Evolutionary conservation across 352 stramenopile genomes (phyloP).

Genomic region (Phytophthora idaei): DNA sequence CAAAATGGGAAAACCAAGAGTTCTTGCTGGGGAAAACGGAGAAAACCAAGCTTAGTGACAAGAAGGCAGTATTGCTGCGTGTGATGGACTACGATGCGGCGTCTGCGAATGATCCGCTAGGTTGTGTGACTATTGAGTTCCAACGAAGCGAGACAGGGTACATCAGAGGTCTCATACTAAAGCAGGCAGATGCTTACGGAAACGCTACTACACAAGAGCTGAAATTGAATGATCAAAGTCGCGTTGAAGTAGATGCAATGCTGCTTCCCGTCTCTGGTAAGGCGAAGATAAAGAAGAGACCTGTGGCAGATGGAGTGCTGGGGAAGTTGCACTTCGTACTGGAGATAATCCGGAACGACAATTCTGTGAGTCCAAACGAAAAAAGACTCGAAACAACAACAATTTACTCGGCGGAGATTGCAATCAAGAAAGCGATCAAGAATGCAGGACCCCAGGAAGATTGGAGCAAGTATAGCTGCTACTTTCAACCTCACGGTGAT

Average conservation of each 20-base stretch:
- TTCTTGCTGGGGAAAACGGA: slow-evolving; percentile 64
- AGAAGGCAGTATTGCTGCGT: slow-evolving; percentile 61
- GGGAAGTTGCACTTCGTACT: slow-evolving; percentile 60
- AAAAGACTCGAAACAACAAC: slow-evolving; percentile 42
- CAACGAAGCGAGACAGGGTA: slow-evolving; percentile 51
- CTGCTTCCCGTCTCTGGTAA: slow-evolving; percentile 50
- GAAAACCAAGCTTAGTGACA: slow-evolving; percentile 58
- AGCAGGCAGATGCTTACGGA: slow-evolving; percentile 50
- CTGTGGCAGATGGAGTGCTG: slow-evolving; percentile 48
- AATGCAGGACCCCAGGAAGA: slow-evolving; percentile 24
- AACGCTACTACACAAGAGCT: slow-evolving; percentile 32
- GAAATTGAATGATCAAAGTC: slow-evolving; percentile 44
- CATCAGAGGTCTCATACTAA: slow-evolving; percentile 56
- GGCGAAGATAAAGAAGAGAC: slow-evolving; percentile 47
- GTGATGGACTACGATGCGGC: slow-evolving; percentile 66
- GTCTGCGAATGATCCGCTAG: slow-evolving; percentile 58
- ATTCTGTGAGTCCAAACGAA: slow-evolving; percentile 45
- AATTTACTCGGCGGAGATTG: slow-evolving; percentile 50
- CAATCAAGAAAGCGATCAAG: slow-evolving; percentile 31
- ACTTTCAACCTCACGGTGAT: slow-evolving; percentile 58
- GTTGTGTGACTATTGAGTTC: slow-evolving; percentile 61
- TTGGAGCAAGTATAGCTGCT: slow-evolving; percentile 48
- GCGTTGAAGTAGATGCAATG: slow-evolving; percentile 56
- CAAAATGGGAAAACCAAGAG: slow-evolving; percentile 74
- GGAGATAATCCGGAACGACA: slow-evolving; percentile 66